Base-by-base conservation (phyloP, 352 stramenopile genomes). In the Sclerospora graminicola region DNA sequence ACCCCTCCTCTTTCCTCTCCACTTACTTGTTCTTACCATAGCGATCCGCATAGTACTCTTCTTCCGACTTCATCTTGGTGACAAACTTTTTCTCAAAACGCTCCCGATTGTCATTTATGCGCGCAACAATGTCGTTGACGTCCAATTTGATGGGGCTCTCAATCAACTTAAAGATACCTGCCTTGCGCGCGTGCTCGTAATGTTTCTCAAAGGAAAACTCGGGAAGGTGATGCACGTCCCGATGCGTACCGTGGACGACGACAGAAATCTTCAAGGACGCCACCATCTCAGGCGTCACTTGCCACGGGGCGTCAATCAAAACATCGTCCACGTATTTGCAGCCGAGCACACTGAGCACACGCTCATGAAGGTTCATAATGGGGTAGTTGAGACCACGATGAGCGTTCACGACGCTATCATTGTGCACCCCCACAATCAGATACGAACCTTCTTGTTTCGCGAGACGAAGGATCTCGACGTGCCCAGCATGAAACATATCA, bases 401-500 rank as follows among this genome's bases (percentile, higher is more conserved):
- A 44, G 73, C 76, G 67, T 92, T 90, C 20, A 97, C 89, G 16
- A 94, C 73, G 31, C 63, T 73, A 69, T 98, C 95, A 56, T 95
- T 94, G 66, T 99, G 92, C 35, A 98, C 82, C 27, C 94, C 95
- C 20, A 98, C 95, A 48, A 98, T 96, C 4, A 99, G 50, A 64
- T 98, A 98, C 63, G 96, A 84, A 36, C 94, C 92, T 35, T 94
- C 62, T 52, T 87, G 57, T 48, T 94, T 96, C 6, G 90, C 89
- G 10, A 81, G 71, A 72, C 97, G 95, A 24, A 99, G 60, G 41
- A 98, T 94, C 48, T 95, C 82, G 11, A 99, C 91, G 63, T 99
- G 95, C 40, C 95, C 96, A 13, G 89, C 84, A 67, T 99, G 95
- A 74, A 99, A 99, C 86, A 99, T 97, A 68, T 99, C 96, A 68